These are phyloP conservation scores for Ophioceras dolichostomum DNA, from an alignment of 2,329 filamentous ascomycete genomes.

Conservation along the genomic window DNA sequence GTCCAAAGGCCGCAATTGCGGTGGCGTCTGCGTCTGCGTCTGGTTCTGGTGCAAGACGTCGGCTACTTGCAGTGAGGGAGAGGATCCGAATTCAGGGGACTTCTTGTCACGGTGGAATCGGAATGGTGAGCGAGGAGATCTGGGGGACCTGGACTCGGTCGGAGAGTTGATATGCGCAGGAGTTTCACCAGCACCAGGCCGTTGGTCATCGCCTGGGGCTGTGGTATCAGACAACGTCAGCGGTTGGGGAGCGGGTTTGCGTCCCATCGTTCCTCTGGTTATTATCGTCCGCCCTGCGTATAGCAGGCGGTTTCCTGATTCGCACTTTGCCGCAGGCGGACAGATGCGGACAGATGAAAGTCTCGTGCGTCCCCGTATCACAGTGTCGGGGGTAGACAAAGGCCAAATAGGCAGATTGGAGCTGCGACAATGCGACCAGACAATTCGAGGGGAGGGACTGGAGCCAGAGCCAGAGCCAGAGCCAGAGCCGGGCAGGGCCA, in stretches of 20 bases:
- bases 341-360: conserved; percentile 16
- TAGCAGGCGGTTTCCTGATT: conserved; percentile 13
- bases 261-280: conserved; percentile 34
- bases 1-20: conserved; percentile 12
- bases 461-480: not conserved
- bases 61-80: conserved; percentile 2
- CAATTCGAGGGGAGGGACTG: not conserved
- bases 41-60: conserved; percentile 1
- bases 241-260: conserved; percentile 46
- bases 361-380: conserved; percentile 21
- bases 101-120: conserved; percentile 28
- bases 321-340: conserved; percentile 19
- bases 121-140: conserved; percentile 31
- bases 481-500: conserved; percentile 8
- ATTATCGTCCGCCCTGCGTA: not conserved
- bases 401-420: conserved; percentile 19
- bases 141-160: conserved; percentile 28
- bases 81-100: conserved; percentile 5
- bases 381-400: conserved; percentile 19
- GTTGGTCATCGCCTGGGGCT: conserved; percentile 19
- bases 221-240: conserved; percentile 34
- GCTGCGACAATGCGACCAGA: conserved; percentile 21
- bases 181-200: conserved; percentile 16
- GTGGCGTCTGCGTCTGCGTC: conserved; percentile 1
- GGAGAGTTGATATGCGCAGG: conserved; percentile 18